These are phyloP conservation scores for Botrytis fabae DNA, from an alignment of 2,329 filamentous ascomycete genomes.

Conservation along the genomic window DNA sequence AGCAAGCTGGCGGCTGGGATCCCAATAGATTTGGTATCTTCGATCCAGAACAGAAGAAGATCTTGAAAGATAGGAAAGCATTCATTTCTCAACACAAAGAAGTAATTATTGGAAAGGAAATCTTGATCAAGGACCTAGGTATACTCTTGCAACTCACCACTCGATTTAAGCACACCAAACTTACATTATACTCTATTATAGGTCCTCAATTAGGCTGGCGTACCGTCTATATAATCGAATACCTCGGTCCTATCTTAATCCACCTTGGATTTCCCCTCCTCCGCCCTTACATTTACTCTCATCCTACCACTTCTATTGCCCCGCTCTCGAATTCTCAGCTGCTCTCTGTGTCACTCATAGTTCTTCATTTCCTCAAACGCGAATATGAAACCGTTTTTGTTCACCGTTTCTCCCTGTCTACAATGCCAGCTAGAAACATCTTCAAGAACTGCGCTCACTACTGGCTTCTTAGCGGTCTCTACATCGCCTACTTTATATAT, in stretches of 20 bases:
- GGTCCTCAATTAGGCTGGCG: conserved; percentile 89
- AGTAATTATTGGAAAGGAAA: conserved; percentile 52
- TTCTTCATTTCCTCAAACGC: conserved; percentile 88
- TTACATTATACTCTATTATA: conserved; percentile 41
- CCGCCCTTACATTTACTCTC: conserved; percentile 70
- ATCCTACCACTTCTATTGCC: conserved; percentile 45
- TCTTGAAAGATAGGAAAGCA: conserved; percentile 61
- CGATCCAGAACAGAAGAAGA: conserved; percentile 61
- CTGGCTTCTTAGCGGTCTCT: conserved; percentile 79
- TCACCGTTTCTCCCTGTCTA: conserved; percentile 91
- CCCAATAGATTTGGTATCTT: conserved; percentile 63
- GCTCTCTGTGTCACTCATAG: conserved; percentile 71
- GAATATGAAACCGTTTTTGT: conserved; percentile 93
- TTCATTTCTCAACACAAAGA: conserved; percentile 51
- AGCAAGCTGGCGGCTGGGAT: conserved; percentile 53
- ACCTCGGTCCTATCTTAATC: conserved; percentile 86
- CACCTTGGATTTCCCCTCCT: conserved; percentile 71
- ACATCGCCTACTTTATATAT: conserved; percentile 85
- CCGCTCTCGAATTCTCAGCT: conserved; percentile 67
- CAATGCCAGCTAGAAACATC: conserved; percentile 89
- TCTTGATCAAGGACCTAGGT: conserved; percentile 95
- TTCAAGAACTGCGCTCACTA: conserved; percentile 96
- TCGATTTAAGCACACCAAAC: not conserved
- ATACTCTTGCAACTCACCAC: conserved; percentile 39
- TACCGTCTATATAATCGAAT: conserved; percentile 94